Percentiles rank a stretch among this genome's conserved stretches.
Evolutionary conservation across 2,329 filamentous ascomycete species (phyloP).

Genomic region (Penicillium sclerotigenum): DNA sequence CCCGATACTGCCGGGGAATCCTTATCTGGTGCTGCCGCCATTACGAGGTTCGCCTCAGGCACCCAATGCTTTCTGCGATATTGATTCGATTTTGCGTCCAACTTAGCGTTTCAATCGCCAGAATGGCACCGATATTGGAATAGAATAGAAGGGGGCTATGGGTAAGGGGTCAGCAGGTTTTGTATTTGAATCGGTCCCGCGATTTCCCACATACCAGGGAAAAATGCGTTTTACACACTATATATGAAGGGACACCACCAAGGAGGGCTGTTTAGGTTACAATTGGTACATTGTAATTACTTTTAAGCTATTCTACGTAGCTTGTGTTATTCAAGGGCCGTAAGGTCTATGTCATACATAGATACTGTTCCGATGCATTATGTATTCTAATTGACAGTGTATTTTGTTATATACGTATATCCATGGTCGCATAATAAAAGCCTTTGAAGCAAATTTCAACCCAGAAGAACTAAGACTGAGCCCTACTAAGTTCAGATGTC

Average conservation of each 20-base stretch:
- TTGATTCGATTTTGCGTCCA: background rate
- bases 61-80: background rate
- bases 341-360: background rate
- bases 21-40: background rate
- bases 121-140: too few relatives aligned
- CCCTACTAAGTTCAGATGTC: background rate
- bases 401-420: background rate
- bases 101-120: background rate
- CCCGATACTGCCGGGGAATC: conserved; percentile 5
- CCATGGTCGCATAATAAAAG: background rate
- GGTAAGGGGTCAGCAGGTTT: too few relatives aligned
- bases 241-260: background rate
- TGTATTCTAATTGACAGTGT: background rate
- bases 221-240: background rate
- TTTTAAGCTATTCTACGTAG: too few relatives aligned
- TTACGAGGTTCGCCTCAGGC: background rate
- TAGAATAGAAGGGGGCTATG: background rate
- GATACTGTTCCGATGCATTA: background rate
- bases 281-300: background rate
- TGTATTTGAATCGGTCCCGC: background rate
- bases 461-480: background rate
- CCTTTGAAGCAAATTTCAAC: background rate
- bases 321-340: background rate
- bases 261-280: background rate
- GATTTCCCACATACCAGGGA: background rate